Conservation (phyloP, 1,284 basidiomycete species). For the Mixia osmundae region DNA sequence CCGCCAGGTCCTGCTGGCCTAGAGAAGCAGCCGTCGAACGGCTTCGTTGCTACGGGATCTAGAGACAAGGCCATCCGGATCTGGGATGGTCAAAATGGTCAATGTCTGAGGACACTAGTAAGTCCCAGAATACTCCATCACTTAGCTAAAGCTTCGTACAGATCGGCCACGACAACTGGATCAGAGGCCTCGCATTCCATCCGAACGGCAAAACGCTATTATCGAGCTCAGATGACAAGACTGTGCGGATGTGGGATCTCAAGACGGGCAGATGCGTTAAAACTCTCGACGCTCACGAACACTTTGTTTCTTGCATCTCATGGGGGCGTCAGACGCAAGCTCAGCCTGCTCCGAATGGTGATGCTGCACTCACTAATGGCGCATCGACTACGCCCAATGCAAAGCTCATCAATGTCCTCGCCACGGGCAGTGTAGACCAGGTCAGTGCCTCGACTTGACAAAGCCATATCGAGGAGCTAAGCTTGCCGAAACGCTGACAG, state of each 20-base stretch:
- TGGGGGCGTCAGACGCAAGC: constrained; percentile 43
- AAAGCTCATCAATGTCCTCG: constrained; percentile 50
- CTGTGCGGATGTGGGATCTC: constrained; percentile 69
- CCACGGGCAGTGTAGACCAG: constrained; percentile 58
- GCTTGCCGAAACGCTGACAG: background rate
- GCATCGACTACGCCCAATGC: constrained; percentile 28
- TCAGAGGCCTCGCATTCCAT: constrained; percentile 58
- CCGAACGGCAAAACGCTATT: constrained; percentile 64
- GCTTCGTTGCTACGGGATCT: constrained; percentile 54
- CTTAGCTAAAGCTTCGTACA: background rate
- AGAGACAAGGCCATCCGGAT: constrained; percentile 70
- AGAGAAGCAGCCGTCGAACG: constrained; percentile 17
- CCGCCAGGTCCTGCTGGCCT: constrained; percentile 8
- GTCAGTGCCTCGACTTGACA: background rate
- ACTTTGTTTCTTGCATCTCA: constrained; percentile 57
- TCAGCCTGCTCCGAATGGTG: constrained; percentile 11
- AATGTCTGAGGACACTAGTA: constrained; percentile 40
- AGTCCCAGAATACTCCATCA: constrained; percentile 13
- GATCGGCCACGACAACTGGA: constrained; percentile 45
- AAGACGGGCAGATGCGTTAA: constrained; percentile 53
- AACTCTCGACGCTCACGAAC: constrained; percentile 60
- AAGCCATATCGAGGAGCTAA: background rate
- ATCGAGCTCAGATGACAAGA: constrained; percentile 74
- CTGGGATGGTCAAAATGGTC: constrained; percentile 60
- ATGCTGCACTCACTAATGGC: constrained; percentile 14